Base-by-base conservation (phyloP, 164 flowering plant genomes). In the Vitis labrusca region DNA sequence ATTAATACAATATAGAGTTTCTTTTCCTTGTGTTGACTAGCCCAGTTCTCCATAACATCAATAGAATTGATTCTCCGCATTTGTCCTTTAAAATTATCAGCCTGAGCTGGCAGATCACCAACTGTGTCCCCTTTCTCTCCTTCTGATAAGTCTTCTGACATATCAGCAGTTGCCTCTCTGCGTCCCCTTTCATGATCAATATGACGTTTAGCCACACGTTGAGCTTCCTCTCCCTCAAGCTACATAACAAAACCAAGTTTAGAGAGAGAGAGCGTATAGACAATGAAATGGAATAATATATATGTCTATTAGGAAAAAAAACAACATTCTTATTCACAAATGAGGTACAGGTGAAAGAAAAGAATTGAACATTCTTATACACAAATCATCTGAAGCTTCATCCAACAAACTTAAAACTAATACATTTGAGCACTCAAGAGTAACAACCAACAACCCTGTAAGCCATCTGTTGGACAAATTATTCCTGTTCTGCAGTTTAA, bases 141-240 rank as follows among this genome's bases (percentile, higher is more conserved):
- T 80, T 95, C 99, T 7, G 98, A 95, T 52, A 92, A 75, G 75
- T 91, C 98, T 62, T 93, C 98, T 0, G 99, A 93, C 91, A 88
- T 87, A 71, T 88, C 93, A 71, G 91, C 90, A 61, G 85, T 74
- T 64, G 90, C 93, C 63, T 88, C 93, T 64, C 83, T 82, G 4
- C 90, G 91, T 47, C 90, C 95, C 73, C 79, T 84, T 75, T 88
- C 93, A 23, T 84, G 85, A 61, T 88, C 93, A 66, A 82, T 69
- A 60, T 83, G 84, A 49, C 85, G 82, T 76, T 77, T 84, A 13
- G 87, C 79, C 64, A 63, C 51, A 19, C 91, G 84, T 63, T 82
- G 92, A 67, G 84, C 85, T 78, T 85, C 89, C 78, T 87, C 88
- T 48, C 83, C 83, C 83, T 90, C 95, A 80, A 85, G 84, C 95